phyloP scores from a whole-genome alignment of 768 basidiomycete species.

The Calocera viscosa region DNA sequence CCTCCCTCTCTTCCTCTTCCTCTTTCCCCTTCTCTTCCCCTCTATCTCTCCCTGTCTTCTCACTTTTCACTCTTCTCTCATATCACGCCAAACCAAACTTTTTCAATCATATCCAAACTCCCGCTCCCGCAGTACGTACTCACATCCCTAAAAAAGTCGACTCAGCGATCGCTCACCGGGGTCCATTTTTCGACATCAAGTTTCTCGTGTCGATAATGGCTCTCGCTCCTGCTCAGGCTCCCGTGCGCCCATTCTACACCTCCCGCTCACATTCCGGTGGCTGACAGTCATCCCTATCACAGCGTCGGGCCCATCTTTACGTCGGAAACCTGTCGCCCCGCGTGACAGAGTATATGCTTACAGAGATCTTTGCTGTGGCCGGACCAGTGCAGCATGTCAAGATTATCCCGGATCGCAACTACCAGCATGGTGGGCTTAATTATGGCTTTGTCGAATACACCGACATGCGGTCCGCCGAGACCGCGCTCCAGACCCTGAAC shows the following conservation, averaged over 20 bases:
- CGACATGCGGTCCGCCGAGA: slow-evolving; percentile 97
- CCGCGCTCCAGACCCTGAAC: slow-evolving; percentile 95
- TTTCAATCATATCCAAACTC: background rate
- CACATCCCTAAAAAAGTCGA: background rate
- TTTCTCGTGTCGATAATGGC: background rate
- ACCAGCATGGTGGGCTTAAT: slow-evolving; percentile 97
- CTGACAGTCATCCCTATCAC: slow-evolving; percentile 12
- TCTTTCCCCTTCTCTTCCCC: slow-evolving; percentile 14
- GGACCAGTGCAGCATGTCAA: slow-evolving; percentile 98
- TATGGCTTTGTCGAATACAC: slow-evolving; percentile 99
- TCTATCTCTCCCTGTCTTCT: slow-evolving; percentile 1
- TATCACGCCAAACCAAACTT: background rate
- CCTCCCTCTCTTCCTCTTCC: slow-evolving; percentile 32
- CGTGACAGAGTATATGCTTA: slow-evolving; percentile 98
- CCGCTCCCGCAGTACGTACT: slow-evolving; percentile 5
- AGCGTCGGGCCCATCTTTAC: slow-evolving; percentile 94
- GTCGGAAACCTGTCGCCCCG: slow-evolving; percentile 96
- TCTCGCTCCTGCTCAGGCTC: slow-evolving; percentile 18
- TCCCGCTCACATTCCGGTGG: slow-evolving; percentile 5
- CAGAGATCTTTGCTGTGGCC: slow-evolving; percentile 92
- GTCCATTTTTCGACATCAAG: background rate
- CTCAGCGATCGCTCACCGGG: background rate
- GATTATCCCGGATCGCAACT: slow-evolving; percentile 99
- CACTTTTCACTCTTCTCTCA: background rate
- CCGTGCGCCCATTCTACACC: slow-evolving; percentile 15